These are phyloP conservation scores for Amanita jacksonii DNA, from an alignment of 768 basidiomycete species.

Conservation along the genomic window DNA sequence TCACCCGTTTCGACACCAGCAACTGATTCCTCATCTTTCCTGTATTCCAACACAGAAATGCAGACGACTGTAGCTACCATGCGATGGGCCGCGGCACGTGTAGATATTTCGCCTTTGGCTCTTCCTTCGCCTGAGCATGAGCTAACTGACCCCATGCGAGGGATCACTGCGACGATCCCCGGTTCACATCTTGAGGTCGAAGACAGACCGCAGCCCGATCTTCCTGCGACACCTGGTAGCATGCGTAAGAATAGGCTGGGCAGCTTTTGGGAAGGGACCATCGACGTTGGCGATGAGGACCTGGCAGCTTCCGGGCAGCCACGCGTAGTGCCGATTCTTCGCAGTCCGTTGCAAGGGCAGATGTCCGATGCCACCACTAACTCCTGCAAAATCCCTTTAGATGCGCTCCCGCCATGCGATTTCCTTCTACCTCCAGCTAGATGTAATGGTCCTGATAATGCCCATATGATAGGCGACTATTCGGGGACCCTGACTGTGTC, in stretches of 20 bases:
- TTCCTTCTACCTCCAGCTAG: not conserved
- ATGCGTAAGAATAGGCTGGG: constrained; percentile 48
- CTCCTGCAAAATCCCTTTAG: not conserved
- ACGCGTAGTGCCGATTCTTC: constrained; percentile 14
- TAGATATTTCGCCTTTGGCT: constrained; percentile 79
- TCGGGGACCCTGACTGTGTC: constrained; percentile 5
- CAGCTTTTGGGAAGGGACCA: constrained; percentile 74
- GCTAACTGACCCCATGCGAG: constrained; percentile 83
- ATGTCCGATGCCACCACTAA: not conserved
- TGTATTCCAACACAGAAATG: constrained; percentile 35
- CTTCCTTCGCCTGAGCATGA: constrained; percentile 89
- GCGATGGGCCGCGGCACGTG: constrained; percentile 76
- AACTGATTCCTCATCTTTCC: constrained; percentile 13
- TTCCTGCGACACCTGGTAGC: constrained; percentile 35
- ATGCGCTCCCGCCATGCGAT: not conserved
- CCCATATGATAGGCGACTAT: not conserved
- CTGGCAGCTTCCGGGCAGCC: constrained; percentile 10
- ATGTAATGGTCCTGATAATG: not conserved
- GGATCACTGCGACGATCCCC: constrained; percentile 56
- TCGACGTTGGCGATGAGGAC: constrained; percentile 41
- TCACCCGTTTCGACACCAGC: constrained; percentile 15
- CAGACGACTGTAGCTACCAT: constrained; percentile 72
- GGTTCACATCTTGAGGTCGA: constrained; percentile 38
- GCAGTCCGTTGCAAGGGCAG: constrained; percentile 14
- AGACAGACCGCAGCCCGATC: constrained; percentile 16